A percentile compares a stretch with the other conserved stretches of the same genome.
Conservation (phyloP, 345 rosid species). For the Rhodomyrtus tomentosa region DNA sequence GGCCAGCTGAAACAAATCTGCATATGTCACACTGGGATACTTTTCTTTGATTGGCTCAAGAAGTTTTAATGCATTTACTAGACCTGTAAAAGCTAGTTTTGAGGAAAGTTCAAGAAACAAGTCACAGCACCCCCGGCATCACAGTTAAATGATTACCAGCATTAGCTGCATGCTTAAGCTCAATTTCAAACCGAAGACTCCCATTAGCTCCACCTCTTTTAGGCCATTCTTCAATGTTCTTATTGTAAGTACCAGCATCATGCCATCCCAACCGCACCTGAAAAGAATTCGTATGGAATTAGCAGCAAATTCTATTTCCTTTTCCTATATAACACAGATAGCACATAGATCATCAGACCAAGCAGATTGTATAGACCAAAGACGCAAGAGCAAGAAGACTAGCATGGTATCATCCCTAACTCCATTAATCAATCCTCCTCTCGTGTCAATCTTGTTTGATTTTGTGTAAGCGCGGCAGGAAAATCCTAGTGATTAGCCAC, state of each 20-base stretch:
- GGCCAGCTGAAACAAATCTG: conserved; percentile 93
- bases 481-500: neutral
- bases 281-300: neutral
- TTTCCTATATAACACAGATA: neutral
- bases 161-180: conserved; percentile 91
- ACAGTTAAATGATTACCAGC: conserved; percentile 45
- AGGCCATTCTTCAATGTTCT: conserved; percentile 87
- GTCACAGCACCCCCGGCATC: neutral
- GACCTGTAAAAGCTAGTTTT: conserved; percentile 40
- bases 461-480: too few species aligned
- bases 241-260: conserved; percentile 92
- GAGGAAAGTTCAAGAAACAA: neutral
- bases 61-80: conserved; percentile 70
- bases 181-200: conserved; percentile 83
- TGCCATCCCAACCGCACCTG: conserved; percentile 98
- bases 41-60: conserved; percentile 75
- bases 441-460: too few species aligned
- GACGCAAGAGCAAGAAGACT: neutral
- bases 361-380: neutral
- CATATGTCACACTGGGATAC: conserved; percentile 66
- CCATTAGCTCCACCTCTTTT: conserved; percentile 89
- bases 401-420: neutral
- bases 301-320: neutral
- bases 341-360: neutral
- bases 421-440: too few species aligned